Conservation (phyloP, 345 rosid genomes). For the Gossypium herbaceum region DNA sequence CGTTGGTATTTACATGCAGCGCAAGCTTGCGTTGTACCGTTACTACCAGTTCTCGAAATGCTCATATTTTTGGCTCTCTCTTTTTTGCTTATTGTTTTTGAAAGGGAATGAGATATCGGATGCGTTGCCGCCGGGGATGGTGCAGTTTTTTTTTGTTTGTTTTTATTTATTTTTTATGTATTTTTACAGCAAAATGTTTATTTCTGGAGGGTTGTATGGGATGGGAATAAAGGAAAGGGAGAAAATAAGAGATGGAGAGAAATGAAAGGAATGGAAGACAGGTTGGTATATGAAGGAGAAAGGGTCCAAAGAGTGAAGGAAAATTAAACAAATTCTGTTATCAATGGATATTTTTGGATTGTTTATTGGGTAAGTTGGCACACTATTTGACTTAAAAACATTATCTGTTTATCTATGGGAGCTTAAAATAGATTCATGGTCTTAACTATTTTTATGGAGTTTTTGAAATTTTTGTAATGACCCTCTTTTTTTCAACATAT, state of each 20-base stretch:
- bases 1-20: slow-evolving; percentile 99
- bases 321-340: slow-evolving; percentile 31
- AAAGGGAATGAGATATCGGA: slow-evolving; percentile 37
- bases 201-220: slow-evolving; percentile 14
- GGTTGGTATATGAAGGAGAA: slow-evolving; percentile 28
- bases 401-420: too few relatives aligned
- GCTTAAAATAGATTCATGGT: slow-evolving; percentile 7
- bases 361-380: neutral
- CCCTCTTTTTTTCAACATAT: neutral
- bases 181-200: slow-evolving; percentile 13
- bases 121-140: slow-evolving; percentile 60
- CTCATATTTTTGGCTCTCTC: slow-evolving; percentile 1
- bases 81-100: slow-evolving; percentile 4
- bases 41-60: slow-evolving; percentile 20
- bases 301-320: slow-evolving; percentile 14
- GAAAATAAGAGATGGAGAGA: slow-evolving; percentile 38
- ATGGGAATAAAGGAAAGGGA: slow-evolving; percentile 27
- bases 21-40: slow-evolving; percentile 65
- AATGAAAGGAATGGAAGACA: slow-evolving; percentile 39
- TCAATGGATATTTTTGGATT: slow-evolving; percentile 7
- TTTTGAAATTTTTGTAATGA: neutral
- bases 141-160: slow-evolving; percentile 17
- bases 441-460: neutral
- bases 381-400: neutral
- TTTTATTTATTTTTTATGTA: neutral